A percentile compares a stretch with the other conserved stretches of the same genome.
phyloP scores from a whole-genome alignment of 2,329 filamentous ascomycete genomes.

The Apiospora marii region DNA sequence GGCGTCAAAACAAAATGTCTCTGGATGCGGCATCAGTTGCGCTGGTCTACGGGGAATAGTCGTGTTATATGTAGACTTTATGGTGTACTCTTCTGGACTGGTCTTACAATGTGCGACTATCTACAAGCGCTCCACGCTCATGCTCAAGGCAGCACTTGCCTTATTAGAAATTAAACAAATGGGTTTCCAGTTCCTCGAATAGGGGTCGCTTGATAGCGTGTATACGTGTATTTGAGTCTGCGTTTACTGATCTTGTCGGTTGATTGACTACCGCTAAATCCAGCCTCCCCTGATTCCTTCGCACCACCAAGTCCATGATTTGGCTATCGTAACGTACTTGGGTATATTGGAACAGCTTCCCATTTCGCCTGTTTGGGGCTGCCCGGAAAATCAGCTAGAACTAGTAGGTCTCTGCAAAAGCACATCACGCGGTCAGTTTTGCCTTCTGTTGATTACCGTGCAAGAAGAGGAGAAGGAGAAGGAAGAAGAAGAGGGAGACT shows the following conservation, averaged over 20 bases:
- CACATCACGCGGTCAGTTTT: neutral
- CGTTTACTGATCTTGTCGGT: neutral
- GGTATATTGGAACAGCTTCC: neutral
- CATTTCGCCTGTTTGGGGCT: neutral
- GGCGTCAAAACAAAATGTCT: neutral
- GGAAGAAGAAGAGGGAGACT: neutral
- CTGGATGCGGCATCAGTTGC: neutral
- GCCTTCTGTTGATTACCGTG: neutral
- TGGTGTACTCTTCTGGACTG: too few species aligned
- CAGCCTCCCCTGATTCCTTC: neutral
- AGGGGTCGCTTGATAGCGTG: neutral
- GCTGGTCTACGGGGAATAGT: too few species aligned
- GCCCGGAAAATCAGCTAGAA: neutral
- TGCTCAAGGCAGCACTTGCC: too few species aligned
- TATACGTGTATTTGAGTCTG: neutral
- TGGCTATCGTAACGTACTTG: too few species aligned
- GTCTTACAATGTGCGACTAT: too few species aligned
- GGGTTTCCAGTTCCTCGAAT: neutral
- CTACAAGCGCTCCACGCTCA: too few species aligned
- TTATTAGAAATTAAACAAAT: too few species aligned
- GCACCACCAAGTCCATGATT: too few species aligned
- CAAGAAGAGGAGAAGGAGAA: neutral
- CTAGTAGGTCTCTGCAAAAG: slow-evolving; percentile 2
- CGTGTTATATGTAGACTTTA: too few species aligned
- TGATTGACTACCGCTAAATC: neutral